Evolutionary conservation across 805 yeast species (phyloP), one percentile per base, ranked within the genome.

Genomic region (Candida ponderosae): DNA sequence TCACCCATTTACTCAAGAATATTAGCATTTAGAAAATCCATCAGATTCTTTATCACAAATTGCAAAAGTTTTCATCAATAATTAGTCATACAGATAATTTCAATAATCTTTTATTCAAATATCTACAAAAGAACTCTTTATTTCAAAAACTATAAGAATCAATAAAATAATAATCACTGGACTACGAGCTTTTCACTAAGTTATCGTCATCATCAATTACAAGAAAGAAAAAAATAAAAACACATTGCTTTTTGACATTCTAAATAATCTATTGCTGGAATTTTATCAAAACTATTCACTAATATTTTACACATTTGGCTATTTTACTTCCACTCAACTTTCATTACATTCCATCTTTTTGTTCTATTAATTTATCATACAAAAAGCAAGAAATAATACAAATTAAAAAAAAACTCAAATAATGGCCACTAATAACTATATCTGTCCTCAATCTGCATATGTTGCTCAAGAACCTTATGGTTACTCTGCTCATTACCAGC

Each of bases 171-270:
- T 24, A 13, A 6, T 10, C 13, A 13, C 14, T 21, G 24, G 40
- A 43, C 31, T 44, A 50, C 66, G 69, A 63, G 60, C 69, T 63
- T 63, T 63, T 63, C 50, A 50, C 51, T 63, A 63, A 63, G 69
- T 60, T 44, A 56, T 63, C 69, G 67, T 50, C 17, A 29, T 15
- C 10, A 18, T 31, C 7, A 18, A 11, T 13, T 31, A 13, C 30
- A 26, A 29, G n/a, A 34, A 38, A 18, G 20, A 32, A 5, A 27
- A 15, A 31, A 15, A 20, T 13, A 20, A 20, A 35, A 19, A 2
- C 14, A 16, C 26, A 17, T 21, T 18, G 18, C 19, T 31, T 13
- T 7, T 9, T 17, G 10, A 4, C 4, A 18, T 18, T 18, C 23
- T 18, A 11, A 28, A 14, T 28, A 2, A 15, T 29, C 17, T 29